Percentiles rank a stretch among this genome's conserved stretches.
These are phyloP conservation scores for Sphagnum tenellum DNA, from an alignment of 225 moss, liverwort and hornwort genomes.

Conservation along the genomic window DNA sequence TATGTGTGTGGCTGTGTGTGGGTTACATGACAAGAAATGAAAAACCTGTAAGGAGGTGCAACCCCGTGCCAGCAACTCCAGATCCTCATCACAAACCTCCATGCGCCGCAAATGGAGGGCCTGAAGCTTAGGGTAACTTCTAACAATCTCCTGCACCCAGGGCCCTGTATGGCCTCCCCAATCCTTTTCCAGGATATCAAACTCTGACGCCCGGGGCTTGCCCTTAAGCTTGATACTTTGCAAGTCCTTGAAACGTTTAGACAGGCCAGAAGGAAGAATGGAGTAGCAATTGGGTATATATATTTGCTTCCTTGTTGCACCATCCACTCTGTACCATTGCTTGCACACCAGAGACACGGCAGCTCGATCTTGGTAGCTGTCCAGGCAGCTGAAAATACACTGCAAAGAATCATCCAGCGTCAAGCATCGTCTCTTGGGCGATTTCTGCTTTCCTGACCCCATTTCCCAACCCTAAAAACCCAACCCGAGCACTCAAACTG, in stretches of 20 bases:
- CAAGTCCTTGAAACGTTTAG: slow-evolving; percentile 32
- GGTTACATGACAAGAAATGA: not conserved
- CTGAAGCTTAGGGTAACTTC: slow-evolving; percentile 32
- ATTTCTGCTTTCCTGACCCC: not conserved
- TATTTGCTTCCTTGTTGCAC: slow-evolving; percentile 21
- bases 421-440: not conserved
- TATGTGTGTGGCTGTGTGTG: not conserved
- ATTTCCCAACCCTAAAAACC: not conserved
- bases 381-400: slow-evolving; percentile 20
- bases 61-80: slow-evolving; percentile 35
- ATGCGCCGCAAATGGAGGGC: slow-evolving; percentile 64
- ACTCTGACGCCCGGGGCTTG: slow-evolving; percentile 67
- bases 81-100: slow-evolving; percentile 57
- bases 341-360: slow-evolving; percentile 36
- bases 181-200: slow-evolving; percentile 34
- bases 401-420: slow-evolving; percentile 10
- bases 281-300: slow-evolving; percentile 44
- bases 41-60: slow-evolving; percentile 31
- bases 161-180: slow-evolving; percentile 79
- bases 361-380: slow-evolving; percentile 10
- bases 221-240: slow-evolving; percentile 67
- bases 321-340: slow-evolving; percentile 30
- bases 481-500: too few relatives aligned
- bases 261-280: slow-evolving; percentile 17
- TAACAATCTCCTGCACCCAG: slow-evolving; percentile 61